Percentiles rank a stretch among this genome's conserved stretches.
Evolutionary conservation across 257 asterid species (phyloP).

Genomic region (Solanum ahanhuiri): DNA sequence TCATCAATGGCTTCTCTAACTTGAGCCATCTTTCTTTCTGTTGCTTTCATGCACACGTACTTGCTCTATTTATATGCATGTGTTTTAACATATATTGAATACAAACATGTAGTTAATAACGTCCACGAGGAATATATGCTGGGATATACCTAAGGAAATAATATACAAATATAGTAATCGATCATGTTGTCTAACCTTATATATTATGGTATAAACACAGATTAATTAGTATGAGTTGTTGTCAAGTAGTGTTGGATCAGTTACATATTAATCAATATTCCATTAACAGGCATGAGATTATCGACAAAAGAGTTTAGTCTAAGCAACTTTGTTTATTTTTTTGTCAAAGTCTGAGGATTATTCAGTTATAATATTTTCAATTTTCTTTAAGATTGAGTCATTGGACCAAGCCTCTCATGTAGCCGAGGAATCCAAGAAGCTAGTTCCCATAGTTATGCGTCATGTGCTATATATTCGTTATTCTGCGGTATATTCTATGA

Average conservation of each 20-base stretch:
- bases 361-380: not conserved
- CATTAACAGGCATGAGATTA: not conserved
- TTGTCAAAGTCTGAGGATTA: not conserved
- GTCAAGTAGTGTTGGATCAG: not conserved
- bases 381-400: not conserved
- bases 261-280: not conserved
- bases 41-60: slow-evolving; percentile 5
- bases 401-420: not conserved
- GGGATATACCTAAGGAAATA: not conserved
- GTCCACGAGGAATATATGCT: not conserved
- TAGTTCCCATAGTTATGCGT: not conserved
- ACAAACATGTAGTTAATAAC: not conserved
- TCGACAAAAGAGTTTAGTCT: not conserved
- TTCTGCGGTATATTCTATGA: not conserved
- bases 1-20: slow-evolving; percentile 13
- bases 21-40: not conserved
- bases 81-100: not conserved
- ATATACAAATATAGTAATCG: not conserved
- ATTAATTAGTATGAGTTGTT: not conserved
- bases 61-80: not conserved
- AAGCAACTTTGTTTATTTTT: not conserved
- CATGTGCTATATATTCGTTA: not conserved
- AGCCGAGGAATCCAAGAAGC: not conserved
- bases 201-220: not conserved
- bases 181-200: not conserved